Conservation (phyloP, 768 basidiomycete species). For the Suillus sp. region DNA sequence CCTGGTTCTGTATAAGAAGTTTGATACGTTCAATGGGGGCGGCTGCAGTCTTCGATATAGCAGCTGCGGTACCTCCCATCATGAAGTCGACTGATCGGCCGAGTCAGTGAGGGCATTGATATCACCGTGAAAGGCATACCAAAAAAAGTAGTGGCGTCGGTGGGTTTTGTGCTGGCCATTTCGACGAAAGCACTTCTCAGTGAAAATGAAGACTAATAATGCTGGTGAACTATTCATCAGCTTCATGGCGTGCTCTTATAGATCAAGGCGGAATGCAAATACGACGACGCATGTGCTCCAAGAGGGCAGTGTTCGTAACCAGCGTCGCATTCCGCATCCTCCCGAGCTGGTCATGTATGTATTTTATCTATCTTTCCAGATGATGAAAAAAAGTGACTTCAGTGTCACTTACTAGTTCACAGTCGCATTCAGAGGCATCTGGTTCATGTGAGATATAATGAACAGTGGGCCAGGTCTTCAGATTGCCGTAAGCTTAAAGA, state of each 20-base stretch:
- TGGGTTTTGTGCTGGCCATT: constrained; percentile 2
- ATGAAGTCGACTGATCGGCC: constrained; percentile 35
- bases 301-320: not conserved
- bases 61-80: constrained; percentile 38
- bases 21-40: constrained; percentile 46
- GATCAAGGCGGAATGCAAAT: not conserved
- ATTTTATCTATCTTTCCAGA: too few relatives aligned
- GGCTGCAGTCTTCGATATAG: constrained; percentile 42
- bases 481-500: not conserved
- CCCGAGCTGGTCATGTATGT: not conserved
- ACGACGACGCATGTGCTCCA: not conserved
- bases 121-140: constrained; percentile 12
- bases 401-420: not conserved
- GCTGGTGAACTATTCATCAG: not conserved
- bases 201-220: not conserved
- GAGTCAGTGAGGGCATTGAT: constrained; percentile 11
- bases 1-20: constrained; percentile 42
- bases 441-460: not conserved
- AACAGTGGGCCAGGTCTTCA: not conserved
- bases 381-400: not conserved
- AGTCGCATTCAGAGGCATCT: not conserved
- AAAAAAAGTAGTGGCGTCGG: constrained; percentile 22
- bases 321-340: not conserved
- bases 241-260: not conserved
- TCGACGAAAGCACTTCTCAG: not conserved